phyloP scores from a whole-genome alignment of 2,329 filamentous ascomycete species.

The Tolypocladium cylindrosporum region DNA sequence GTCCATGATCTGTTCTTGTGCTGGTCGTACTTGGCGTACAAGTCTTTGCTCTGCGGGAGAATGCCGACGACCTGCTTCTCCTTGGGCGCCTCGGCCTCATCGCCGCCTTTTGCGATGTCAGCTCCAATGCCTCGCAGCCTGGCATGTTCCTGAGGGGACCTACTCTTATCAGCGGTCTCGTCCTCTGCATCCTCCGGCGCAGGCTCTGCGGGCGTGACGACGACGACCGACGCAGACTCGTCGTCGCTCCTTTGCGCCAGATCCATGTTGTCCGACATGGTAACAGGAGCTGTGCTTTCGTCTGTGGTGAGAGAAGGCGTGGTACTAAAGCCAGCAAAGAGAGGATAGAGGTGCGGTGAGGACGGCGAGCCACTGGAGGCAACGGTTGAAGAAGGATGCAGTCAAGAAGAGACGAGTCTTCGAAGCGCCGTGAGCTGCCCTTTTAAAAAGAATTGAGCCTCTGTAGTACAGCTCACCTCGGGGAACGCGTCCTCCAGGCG shows the following conservation, averaged over 20 bases:
- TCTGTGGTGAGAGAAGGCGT: too few relatives aligned
- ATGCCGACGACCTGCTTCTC: constrained; percentile 22
- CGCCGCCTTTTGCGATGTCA: neutral
- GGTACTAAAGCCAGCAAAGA: neutral
- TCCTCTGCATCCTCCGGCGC: neutral
- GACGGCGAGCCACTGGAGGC: neutral
- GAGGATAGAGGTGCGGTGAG: neutral
- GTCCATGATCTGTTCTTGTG: constrained; percentile 44
- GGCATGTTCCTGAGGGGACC: neutral
- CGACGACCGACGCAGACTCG: constrained; percentile 2
- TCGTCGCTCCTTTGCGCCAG: neutral
- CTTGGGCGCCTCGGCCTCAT: constrained; percentile 3
- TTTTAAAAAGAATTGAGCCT: neutral
- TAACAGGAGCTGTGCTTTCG: neutral
- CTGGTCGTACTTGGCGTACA: constrained; percentile 34
- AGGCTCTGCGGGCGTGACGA: constrained; percentile 1
- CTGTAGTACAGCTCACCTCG: neutral
- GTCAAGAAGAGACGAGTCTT: neutral
- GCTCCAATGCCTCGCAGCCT: neutral
- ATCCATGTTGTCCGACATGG: neutral
- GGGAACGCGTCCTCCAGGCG: neutral
- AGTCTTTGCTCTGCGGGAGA: constrained; percentile 28
- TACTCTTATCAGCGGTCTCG: neutral
- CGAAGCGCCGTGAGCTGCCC: too few relatives aligned
- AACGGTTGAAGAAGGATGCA: neutral